A percentile compares a stretch with the other conserved stretches of the same genome.
phyloP scores from a whole-genome alignment of 2,329 filamentous ascomycete species.

The Apiospora malaysiana region DNA sequence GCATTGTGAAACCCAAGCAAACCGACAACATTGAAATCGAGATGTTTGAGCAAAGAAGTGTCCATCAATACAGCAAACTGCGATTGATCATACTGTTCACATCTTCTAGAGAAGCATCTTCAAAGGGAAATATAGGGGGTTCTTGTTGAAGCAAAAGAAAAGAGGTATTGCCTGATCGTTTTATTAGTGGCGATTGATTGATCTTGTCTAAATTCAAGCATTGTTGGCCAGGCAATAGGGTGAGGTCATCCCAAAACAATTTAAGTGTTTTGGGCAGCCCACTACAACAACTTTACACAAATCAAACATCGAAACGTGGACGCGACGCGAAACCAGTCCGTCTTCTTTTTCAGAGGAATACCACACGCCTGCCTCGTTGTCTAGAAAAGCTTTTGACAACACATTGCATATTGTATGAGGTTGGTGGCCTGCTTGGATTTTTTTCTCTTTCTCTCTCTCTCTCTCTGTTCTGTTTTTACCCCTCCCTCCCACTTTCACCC shows the following conservation, averaged over 20 bases:
- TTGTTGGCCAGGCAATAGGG: slow-evolving; percentile 7
- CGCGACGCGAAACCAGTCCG: neutral
- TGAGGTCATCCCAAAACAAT: slow-evolving; percentile 15
- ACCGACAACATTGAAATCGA: too few relatives aligned
- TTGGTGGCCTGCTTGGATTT: neutral
- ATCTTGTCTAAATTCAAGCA: too few relatives aligned
- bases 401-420: neutral
- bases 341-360: neutral
- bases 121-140: too few relatives aligned
- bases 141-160: too few relatives aligned
- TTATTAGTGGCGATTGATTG: too few relatives aligned
- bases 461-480: neutral
- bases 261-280: slow-evolving; percentile 1
- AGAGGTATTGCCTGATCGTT: too few relatives aligned
- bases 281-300: slow-evolving; percentile 1
- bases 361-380: neutral
- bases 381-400: neutral
- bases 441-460: neutral
- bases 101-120: too few relatives aligned
- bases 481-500: neutral
- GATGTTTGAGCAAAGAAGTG: too few relatives aligned
- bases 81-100: too few relatives aligned
- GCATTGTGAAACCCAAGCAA: too few relatives aligned
- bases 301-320: neutral
- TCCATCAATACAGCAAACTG: too few relatives aligned